These are phyloP conservation scores for Flaveria bidentis DNA, from an alignment of 129 eudicot genomes.

Conservation along the genomic window DNA sequence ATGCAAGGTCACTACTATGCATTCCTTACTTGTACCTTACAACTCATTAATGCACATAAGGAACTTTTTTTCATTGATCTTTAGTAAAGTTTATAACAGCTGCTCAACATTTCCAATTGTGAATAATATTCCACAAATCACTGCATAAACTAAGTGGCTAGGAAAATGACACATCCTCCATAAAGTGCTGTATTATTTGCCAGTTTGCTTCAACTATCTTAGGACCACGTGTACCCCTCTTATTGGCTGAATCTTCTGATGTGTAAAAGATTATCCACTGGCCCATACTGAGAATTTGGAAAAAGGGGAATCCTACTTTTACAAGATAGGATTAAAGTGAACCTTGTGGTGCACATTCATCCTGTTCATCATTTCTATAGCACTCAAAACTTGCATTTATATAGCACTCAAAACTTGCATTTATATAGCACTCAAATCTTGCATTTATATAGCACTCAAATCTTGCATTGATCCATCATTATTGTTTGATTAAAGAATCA, in stretches of 20 bases:
- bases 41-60: conserved; percentile 11
- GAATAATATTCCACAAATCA: conserved; percentile 33
- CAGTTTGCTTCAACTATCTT: conserved; percentile 25
- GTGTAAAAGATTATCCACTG: conserved; percentile 53
- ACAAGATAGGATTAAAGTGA: conserved; percentile 33
- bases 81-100: conserved; percentile 33
- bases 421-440: conserved; percentile 27
- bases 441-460: conserved; percentile 23
- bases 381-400: conserved; percentile 23
- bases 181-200: conserved; percentile 31
- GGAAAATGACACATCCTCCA: conserved; percentile 48
- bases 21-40: conserved; percentile 24
- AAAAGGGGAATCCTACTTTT: conserved; percentile 36
- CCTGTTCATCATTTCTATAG: conserved; percentile 31
- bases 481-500: conserved; percentile 7
- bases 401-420: conserved; percentile 22
- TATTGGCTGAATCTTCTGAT: conserved; percentile 21
- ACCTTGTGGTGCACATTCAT: conserved; percentile 52
- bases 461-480: conserved; percentile 29
- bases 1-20: neutral
- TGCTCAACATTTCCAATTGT: conserved; percentile 33
- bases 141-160: conserved; percentile 37
- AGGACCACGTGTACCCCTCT: conserved; percentile 32
- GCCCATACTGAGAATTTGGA: conserved; percentile 43
- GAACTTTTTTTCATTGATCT: conserved; percentile 3